Conservation (phyloP, 768 basidiomycete species). For the Crepidotus variabilis region DNA sequence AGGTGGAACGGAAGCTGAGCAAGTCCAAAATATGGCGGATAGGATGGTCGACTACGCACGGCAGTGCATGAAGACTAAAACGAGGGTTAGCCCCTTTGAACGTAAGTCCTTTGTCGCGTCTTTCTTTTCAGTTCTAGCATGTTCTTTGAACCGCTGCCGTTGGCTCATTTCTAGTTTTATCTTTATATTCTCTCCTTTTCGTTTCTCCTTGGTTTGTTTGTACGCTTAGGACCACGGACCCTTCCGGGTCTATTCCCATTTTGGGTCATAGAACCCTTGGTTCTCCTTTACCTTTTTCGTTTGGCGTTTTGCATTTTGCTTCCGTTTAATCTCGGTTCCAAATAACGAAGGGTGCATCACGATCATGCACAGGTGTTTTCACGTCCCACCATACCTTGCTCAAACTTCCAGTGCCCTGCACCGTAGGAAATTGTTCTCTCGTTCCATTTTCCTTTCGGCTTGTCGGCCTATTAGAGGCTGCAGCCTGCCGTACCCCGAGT, state of each 20-base stretch:
- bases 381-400: background rate
- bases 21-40: constrained; percentile 71
- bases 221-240: background rate
- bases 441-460: background rate
- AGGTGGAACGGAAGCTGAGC: constrained; percentile 51
- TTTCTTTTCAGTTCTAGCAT: background rate
- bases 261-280: background rate
- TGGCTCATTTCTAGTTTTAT: background rate
- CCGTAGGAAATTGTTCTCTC: background rate
- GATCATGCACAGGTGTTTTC: background rate
- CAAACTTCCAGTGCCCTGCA: background rate
- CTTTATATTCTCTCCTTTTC: background rate
- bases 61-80: constrained; percentile 65
- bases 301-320: background rate
- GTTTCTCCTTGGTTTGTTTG: background rate
- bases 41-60: constrained; percentile 67
- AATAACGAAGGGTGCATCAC: background rate
- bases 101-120: constrained; percentile 35
- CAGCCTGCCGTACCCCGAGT: background rate
- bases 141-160: background rate
- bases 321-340: background rate
- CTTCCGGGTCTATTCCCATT: background rate
- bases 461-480: background rate
- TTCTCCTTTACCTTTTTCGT: background rate
- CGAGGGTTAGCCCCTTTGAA: constrained; percentile 71